Conservation (phyloP, 768 basidiomycete species). For the Chlorophyllum brunneum region DNA sequence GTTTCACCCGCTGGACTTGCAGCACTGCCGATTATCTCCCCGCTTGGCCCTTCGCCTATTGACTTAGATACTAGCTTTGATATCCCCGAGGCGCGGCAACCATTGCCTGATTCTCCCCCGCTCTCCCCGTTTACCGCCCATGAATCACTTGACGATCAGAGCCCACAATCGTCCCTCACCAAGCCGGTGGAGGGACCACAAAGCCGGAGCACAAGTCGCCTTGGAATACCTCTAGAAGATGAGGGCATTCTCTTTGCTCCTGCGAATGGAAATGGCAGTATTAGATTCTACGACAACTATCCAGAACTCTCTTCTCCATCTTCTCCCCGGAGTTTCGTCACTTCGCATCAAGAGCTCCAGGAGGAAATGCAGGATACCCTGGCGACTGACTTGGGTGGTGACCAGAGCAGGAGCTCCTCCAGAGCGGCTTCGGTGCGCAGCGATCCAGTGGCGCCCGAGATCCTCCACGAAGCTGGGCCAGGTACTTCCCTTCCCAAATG, state of each 20-base stretch:
- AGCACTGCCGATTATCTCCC: conserved; percentile 29
- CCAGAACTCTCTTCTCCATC: conserved; percentile 16
- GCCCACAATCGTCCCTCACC: neutral
- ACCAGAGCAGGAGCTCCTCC: neutral
- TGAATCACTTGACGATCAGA: neutral
- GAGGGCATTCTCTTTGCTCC: conserved; percentile 12
- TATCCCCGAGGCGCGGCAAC: conserved; percentile 25
- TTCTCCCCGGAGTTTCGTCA: conserved; percentile 22
- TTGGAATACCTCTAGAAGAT: neutral
- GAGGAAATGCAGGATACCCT: neutral
- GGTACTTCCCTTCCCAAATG: neutral
- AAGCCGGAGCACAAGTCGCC: neutral
- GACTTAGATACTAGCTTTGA: conserved; percentile 23
- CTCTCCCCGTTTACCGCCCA: neutral
- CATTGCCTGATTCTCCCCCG: conserved; percentile 27
- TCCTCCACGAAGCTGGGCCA: neutral
- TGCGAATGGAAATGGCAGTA: conserved; percentile 14
- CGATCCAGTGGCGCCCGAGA: neutral
- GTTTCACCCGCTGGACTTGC: conserved; percentile 31
- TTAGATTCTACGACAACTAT: conserved; percentile 4
- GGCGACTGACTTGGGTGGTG: neutral
- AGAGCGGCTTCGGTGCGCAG: neutral
- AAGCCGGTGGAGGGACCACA: neutral
- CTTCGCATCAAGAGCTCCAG: conserved; percentile 24
- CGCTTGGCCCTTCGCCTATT: conserved; percentile 29